Percentiles rank a stretch among this genome's conserved stretches.
These are phyloP conservation scores for Rhizoclosmatium sp. DNA, from an alignment of 192 early-diverging fungal species.

Conservation along the genomic window DNA sequence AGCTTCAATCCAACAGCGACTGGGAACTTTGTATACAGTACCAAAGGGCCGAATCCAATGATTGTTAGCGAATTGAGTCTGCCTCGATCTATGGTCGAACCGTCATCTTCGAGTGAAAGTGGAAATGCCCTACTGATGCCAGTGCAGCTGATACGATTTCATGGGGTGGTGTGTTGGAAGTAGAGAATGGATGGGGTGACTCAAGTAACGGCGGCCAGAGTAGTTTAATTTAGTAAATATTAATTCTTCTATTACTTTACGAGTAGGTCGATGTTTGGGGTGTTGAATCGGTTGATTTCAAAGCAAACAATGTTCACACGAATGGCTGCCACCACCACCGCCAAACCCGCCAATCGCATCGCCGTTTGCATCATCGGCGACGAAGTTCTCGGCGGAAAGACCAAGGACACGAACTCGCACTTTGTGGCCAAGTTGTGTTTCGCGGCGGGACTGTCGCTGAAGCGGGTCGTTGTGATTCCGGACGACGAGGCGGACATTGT, in stretches of 20 bases:
- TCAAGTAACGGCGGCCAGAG: neutral
- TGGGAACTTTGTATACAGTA: neutral
- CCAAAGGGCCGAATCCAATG: neutral
- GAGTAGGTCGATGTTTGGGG: too few species aligned
- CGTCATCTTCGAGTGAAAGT: neutral
- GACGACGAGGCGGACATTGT: constrained; percentile 59
- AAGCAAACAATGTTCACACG: too few species aligned
- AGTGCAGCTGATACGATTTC: neutral
- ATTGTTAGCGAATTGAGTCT: neutral
- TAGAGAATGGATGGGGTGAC: constrained; percentile 4
- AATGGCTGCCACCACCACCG: too few species aligned
- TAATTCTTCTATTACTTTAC: too few species aligned
- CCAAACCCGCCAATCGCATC: neutral
- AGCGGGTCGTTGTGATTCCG: constrained; percentile 62
- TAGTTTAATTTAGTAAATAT: too few species aligned
- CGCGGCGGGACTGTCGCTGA: constrained; percentile 64
- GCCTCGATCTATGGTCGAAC: neutral
- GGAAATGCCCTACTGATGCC: neutral
- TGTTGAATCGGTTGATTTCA: too few species aligned
- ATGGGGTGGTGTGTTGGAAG: neutral
- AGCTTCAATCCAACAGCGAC: neutral
- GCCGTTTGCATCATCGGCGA: constrained; percentile 68
- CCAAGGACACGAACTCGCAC: constrained; percentile 65
- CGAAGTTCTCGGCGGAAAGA: constrained; percentile 78
- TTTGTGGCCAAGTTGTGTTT: constrained; percentile 66